Evolutionary conservation across 352 stramenopile species (phyloP), one percentile per base, ranked within the genome.

Genomic region (Globisporangium heterothallicum): DNA sequence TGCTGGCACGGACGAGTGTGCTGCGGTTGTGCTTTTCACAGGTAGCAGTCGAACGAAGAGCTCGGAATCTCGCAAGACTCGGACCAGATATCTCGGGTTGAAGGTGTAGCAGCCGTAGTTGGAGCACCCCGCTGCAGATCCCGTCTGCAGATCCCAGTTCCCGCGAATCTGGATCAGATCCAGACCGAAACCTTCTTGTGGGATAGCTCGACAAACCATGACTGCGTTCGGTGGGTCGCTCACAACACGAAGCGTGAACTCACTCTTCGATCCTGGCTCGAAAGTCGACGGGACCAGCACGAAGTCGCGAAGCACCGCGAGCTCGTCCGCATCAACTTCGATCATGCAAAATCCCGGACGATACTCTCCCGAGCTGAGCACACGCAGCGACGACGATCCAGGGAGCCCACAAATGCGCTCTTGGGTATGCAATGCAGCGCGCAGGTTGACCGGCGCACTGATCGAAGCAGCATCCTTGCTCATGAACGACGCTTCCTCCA

Each of bases 31-130:
- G n/a, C 51, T 40, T 1, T 71, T 59, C 16, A 64, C 30, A 2
- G 74, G 48, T 36, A 84, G 49, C 10, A 92, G 61, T 4, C 78
- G 78, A 35, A 63, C 70, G 34, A 91, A 78, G 12, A 90, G 53
- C 8, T 73, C 53, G 19, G 61, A 84, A 26, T 86, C 68, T 26
- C 72, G 63, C 0, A 60, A 53, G 4, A 89, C 61, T 41, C 78
- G 67, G 29, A 92, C 58, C 26, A 94, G 70, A 52, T 78, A 90
- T 54, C 78, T 83, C 21, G 83, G 80, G 56, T 93, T 92, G 58
- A 88, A 86, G 6, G 74, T 88, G 55, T 92, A 93, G 56, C 79
- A 84, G 14, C 80, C 80, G 53, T 86, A 91, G 56, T 84, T 89
- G 6, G 70, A 84, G 50, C 83, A 92, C 2, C 83, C 80, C 1